Evolutionary conservation across 306 rosid species (phyloP).

Genomic region (Pueraria montana): DNA sequence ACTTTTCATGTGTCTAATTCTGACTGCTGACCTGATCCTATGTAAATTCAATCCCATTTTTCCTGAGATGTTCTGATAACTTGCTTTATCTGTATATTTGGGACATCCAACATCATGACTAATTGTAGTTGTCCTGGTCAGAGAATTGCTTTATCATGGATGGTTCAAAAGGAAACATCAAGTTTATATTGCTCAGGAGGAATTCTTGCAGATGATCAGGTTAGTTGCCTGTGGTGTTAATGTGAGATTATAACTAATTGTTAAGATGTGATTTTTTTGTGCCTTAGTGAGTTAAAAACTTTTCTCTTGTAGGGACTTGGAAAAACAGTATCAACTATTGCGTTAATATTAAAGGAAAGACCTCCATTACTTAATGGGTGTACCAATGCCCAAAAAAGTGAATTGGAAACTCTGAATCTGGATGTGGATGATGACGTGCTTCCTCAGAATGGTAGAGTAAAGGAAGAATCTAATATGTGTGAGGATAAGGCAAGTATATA

Average conservation of each 20-base stretch:
- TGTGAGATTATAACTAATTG: constrained; percentile 36
- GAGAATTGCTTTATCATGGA: constrained; percentile 99
- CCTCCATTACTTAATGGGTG: constrained; percentile 56
- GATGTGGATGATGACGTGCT: constrained; percentile 75
- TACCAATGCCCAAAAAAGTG: constrained; percentile 54
- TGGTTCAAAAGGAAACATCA: constrained; percentile 98
- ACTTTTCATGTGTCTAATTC: constrained; percentile 19
- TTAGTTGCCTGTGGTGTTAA: constrained; percentile 45
- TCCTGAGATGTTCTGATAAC: constrained; percentile 31
- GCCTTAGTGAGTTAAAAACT: constrained; percentile 7
- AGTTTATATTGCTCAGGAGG: constrained; percentile 83
- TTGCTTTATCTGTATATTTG: constrained; percentile 22
- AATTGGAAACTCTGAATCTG: constrained; percentile 76
- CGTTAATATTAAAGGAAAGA: constrained; percentile 90
- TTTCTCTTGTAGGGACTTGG: constrained; percentile 84
- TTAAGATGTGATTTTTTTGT: constrained; percentile 10
- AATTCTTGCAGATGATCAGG: constrained; percentile 99
- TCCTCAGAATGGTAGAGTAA: constrained; percentile 51
- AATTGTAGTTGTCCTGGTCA: constrained; percentile 50
- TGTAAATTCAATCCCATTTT: neutral
- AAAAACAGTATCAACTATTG: constrained; percentile 94
- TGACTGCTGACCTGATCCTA: neutral
- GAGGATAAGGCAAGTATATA: constrained; percentile 49
- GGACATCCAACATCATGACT: constrained; percentile 23
- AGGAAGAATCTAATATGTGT: constrained; percentile 42